Conservation (phyloP, 2,329 filamentous ascomycete species). For the Clarireedia hainanense region DNA sequence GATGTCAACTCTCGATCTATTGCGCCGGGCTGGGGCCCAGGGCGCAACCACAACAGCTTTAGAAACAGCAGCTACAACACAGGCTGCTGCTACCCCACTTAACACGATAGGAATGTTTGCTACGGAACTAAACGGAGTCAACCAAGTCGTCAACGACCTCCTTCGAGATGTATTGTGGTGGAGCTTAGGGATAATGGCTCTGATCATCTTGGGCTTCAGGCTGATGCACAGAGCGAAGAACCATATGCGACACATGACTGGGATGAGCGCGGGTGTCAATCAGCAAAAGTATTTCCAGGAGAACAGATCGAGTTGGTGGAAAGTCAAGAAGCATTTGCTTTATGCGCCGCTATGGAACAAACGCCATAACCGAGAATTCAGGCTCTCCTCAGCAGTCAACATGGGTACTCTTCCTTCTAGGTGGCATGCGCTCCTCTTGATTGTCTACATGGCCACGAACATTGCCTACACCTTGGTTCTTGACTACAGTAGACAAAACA, state of each 20-base stretch:
- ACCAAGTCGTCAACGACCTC: conserved; percentile 48
- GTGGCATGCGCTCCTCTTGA: conserved; percentile 51
- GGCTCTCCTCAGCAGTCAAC: conserved; percentile 51
- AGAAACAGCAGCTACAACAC: conserved; percentile 9
- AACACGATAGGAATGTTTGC: conserved; percentile 49
- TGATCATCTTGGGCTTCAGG: conserved; percentile 46
- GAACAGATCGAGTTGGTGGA: conserved; percentile 49
- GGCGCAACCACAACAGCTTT: conserved; percentile 9
- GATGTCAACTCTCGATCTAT: conserved; percentile 2
- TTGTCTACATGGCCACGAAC: conserved; percentile 52
- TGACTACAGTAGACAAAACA: conserved; percentile 50
- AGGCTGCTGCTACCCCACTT: conserved; percentile 23
- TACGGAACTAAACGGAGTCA: conserved; percentile 51
- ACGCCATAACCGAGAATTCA: conserved; percentile 60
- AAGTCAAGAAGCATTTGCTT: conserved; percentile 52
- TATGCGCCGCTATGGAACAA: conserved; percentile 58
- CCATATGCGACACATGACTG: conserved; percentile 49
- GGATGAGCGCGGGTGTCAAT: conserved; percentile 45
- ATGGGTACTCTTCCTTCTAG: conserved; percentile 58
- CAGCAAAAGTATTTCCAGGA: conserved; percentile 52
- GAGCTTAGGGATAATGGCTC: conserved; percentile 48
- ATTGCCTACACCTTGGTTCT: conserved; percentile 54
- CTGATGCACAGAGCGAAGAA: conserved; percentile 46
- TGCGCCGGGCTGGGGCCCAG: conserved; percentile 2
- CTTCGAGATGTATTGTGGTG: conserved; percentile 53